These are phyloP conservation scores for Ganoderma sp. DNA, from an alignment of 1,284 basidiomycete species.

Conservation along the genomic window DNA sequence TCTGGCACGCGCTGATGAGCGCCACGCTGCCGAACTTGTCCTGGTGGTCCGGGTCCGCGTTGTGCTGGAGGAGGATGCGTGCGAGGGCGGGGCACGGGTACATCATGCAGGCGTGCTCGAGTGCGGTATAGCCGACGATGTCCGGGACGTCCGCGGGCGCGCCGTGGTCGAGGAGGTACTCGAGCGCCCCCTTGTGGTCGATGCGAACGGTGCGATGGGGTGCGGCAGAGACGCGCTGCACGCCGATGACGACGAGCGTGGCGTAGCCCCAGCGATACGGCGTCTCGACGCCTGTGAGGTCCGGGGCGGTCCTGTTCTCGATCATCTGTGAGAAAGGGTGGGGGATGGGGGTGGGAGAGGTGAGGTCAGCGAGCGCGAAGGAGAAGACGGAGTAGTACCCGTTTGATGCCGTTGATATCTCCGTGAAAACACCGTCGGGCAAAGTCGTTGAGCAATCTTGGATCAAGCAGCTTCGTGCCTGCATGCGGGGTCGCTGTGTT, in stretches of 20 bases:
- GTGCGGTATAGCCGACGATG: constrained; percentile 55
- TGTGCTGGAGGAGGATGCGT: constrained; percentile 46
- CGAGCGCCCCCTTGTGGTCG: constrained; percentile 46
- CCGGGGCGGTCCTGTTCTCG: constrained; percentile 47
- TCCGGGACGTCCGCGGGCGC: constrained; percentile 51
- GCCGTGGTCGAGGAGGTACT: constrained; percentile 51
- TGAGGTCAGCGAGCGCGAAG: not conserved
- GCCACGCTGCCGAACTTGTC: constrained; percentile 56
- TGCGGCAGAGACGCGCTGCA: constrained; percentile 43
- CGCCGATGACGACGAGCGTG: constrained; percentile 50
- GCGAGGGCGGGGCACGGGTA: constrained; percentile 17
- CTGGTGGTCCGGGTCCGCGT: constrained; percentile 46
- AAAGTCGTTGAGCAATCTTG: constrained; percentile 44
- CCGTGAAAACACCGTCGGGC: constrained; percentile 47
- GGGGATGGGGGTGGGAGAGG: not conserved
- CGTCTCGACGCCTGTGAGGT: constrained; percentile 52
- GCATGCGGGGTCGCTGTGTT: not conserved
- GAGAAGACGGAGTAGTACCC: constrained; percentile 32
- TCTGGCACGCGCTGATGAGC: constrained; percentile 46
- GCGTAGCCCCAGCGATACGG: constrained; percentile 55
- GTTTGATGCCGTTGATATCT: constrained; percentile 37
- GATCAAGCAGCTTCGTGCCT: constrained; percentile 41
- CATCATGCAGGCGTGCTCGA: constrained; percentile 51
- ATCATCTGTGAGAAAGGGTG: constrained; percentile 43
- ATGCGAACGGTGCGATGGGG: constrained; percentile 20